Conservation (phyloP, 208 protist genomes). For the Wallacemonas sp. region DNA sequence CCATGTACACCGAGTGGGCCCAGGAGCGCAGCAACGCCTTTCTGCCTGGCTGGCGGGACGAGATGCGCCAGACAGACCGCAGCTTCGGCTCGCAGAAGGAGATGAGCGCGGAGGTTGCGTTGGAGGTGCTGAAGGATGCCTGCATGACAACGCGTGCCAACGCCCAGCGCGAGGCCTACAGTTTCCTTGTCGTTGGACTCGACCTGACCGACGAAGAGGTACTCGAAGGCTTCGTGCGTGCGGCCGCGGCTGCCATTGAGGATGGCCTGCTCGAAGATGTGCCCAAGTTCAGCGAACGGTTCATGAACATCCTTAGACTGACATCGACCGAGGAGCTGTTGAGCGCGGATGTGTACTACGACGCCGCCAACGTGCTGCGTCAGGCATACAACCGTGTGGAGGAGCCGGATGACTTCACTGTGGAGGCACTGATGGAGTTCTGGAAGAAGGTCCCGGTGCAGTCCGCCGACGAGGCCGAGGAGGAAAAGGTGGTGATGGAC, state of each 20-base stretch:
- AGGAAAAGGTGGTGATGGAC: constrained; percentile 50
- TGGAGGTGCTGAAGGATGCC: constrained; percentile 71
- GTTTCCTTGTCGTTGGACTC: constrained; percentile 78
- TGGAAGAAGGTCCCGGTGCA: constrained; percentile 61
- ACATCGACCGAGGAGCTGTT: constrained; percentile 66
- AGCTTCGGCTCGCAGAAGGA: constrained; percentile 44
- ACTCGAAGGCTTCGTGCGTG: constrained; percentile 65
- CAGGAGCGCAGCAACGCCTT: constrained; percentile 74
- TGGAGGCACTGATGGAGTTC: constrained; percentile 76
- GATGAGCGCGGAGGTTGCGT: constrained; percentile 62
- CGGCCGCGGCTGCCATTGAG: constrained; percentile 68
- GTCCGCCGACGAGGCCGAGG: constrained; percentile 18
- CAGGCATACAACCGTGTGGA: constrained; percentile 62
- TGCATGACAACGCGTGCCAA: constrained; percentile 84
- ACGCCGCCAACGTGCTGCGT: constrained; percentile 69
- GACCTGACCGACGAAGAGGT: constrained; percentile 78
- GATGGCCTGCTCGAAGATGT: constrained; percentile 83
- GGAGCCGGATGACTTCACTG: constrained; percentile 43
- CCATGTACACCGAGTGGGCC: constrained; percentile 80
- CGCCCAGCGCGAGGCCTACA: constrained; percentile 79
- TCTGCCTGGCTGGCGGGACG: constrained; percentile 74
- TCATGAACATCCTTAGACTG: constrained; percentile 79
- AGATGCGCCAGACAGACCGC: constrained; percentile 67
- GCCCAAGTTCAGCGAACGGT: constrained; percentile 86
- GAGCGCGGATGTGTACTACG: constrained; percentile 78